Base-by-base conservation (phyloP, 768 basidiomycete species). In the Pulveroboletus sp. region DNA sequence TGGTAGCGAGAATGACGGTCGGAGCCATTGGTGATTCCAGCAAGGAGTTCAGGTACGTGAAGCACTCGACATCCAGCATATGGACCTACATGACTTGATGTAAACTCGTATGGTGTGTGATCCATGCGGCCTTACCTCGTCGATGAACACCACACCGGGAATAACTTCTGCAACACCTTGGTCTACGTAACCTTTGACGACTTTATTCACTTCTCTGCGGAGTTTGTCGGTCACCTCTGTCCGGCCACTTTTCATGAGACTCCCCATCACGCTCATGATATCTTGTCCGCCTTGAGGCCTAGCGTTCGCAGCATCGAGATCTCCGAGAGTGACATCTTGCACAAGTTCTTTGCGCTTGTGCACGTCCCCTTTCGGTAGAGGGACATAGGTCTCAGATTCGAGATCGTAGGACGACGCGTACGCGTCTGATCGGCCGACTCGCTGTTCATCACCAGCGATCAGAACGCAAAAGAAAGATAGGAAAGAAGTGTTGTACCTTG, bases 41-140 rank as follows among this genome's bases (percentile, higher is more conserved):
- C 9, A 97, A 80, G 11, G 93, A 86, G 68, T 98, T 98, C 31
- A 99, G 80, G 71, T 95, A 99, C 5, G 96, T 97, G 75, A 98
- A 99, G 68, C 94, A 97, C 68, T 99, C 96, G 61, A 98, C 94
- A 68, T 99, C 96, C 52, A 99, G 83, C 95, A 98, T 98, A 72
- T 99, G 96, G 20, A 98, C 95, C 93, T 96, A 61, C 16, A 30
- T 2, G 13, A 16, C 22, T n/a, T 20, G 6, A 12, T 13, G 10
- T 67, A n/a, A 61, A 29, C 35, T 34, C 35, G 5, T 8, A 35
- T 10, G 11, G 16, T 26, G 10, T 19, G 17, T 9, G 9, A 53
- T 20, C 37, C 27, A 19, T 41, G 43, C 49, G 34, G 6, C 62
- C 79, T 50, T 59, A 96, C 95, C 81, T 99, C 96, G 65, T 98